These are phyloP conservation scores for Mycena sanguinolenta DNA, from an alignment of 768 basidiomycete species.

Conservation along the genomic window DNA sequence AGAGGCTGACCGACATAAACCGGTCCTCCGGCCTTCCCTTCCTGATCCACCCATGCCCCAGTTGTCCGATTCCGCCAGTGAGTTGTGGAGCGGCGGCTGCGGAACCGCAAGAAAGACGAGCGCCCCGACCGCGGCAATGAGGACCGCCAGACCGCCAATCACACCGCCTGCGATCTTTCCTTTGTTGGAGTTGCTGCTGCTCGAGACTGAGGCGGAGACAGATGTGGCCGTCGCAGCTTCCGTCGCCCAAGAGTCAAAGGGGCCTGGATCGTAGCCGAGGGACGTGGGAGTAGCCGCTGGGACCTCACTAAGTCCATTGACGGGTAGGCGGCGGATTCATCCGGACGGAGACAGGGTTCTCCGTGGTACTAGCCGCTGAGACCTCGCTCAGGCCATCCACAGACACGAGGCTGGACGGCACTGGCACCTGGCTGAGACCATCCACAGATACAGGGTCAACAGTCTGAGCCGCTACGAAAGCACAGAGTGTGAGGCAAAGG, in stretches of 20 bases:
- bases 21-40: constrained; percentile 42
- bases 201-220: neutral
- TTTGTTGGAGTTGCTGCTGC: constrained; percentile 10
- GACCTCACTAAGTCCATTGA: neutral
- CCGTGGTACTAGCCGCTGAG: neutral
- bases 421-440: neutral
- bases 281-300: neutral
- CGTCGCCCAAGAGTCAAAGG: neutral
- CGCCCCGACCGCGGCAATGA: constrained; percentile 16
- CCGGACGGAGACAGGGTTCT: too few species aligned
- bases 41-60: constrained; percentile 25
- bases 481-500: constrained; percentile 13
- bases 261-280: neutral
- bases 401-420: constrained; percentile 11
- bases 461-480: constrained; percentile 14
- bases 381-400: constrained; percentile 2
- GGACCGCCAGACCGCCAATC: constrained; percentile 22
- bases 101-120: constrained; percentile 25
- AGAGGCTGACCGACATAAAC: constrained; percentile 38
- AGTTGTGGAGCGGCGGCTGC: constrained; percentile 13
- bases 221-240: neutral
- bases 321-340: too few species aligned
- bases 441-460: constrained; percentile 13
- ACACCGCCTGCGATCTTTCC: constrained; percentile 27
- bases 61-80: constrained; percentile 33